A percentile compares a stretch with the other conserved stretches of the same genome.
Evolutionary conservation across 192 early-diverging fungal species (phyloP).

Genomic region (Rhizophagus clarus): DNA sequence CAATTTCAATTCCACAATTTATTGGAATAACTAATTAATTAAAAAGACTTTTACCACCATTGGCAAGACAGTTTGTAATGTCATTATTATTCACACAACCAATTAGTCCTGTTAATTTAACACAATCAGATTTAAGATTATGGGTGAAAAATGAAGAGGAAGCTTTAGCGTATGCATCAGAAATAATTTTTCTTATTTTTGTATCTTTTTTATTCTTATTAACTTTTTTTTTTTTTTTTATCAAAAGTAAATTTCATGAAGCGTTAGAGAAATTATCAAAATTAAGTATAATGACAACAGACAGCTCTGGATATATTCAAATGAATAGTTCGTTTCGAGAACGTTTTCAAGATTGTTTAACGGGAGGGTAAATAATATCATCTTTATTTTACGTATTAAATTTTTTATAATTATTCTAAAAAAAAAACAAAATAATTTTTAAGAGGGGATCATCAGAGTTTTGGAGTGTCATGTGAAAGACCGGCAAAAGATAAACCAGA

Average conservation of each 20-base stretch:
- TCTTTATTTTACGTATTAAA: background rate
- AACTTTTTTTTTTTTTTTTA: background rate
- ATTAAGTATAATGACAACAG: slow-evolving; percentile 67
- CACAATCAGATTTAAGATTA: slow-evolving; percentile 59
- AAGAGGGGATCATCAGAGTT: slow-evolving; percentile 83
- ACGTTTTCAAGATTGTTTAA: slow-evolving; percentile 72
- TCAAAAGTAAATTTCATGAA: slow-evolving; percentile 58
- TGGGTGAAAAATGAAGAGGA: slow-evolving; percentile 58
- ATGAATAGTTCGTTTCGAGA: slow-evolving; percentile 71
- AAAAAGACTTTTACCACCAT: slow-evolving; percentile 71
- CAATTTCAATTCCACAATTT: background rate
- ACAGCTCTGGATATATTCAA: slow-evolving; percentile 48
- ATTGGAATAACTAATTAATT: background rate
- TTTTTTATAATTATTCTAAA: background rate
- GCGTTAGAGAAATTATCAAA: slow-evolving; percentile 70
- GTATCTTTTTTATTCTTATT: background rate
- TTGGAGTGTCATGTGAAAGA: slow-evolving; percentile 73
- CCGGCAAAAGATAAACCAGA: slow-evolving; percentile 67
- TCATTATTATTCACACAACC: slow-evolving; percentile 76
- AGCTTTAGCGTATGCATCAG: slow-evolving; percentile 23
- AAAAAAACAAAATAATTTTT: background rate
- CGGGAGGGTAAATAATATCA: slow-evolving; percentile 58
- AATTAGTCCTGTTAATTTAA: slow-evolving; percentile 46
- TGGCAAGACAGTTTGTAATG: slow-evolving; percentile 89
- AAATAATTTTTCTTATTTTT: background rate